Conservation (phyloP, 2,329 filamentous ascomycete genomes). For the Aureobasidium sp. region DNA sequence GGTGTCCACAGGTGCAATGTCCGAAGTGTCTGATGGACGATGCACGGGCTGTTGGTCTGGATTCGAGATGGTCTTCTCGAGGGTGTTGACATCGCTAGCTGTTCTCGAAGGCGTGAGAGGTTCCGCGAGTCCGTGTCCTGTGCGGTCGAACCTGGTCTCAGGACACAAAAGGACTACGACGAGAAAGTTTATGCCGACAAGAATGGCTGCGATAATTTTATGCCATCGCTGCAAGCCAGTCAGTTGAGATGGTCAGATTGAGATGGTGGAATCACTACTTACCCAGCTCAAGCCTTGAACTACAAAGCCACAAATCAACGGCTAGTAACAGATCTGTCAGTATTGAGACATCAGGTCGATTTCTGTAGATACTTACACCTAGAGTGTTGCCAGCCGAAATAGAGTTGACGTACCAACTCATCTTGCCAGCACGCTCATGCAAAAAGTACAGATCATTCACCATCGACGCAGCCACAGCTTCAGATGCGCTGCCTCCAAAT, state of each 20-base stretch:
- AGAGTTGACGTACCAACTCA: slow-evolving; percentile 35
- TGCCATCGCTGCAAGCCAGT: slow-evolving; percentile 28
- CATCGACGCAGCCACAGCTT: slow-evolving; percentile 37
- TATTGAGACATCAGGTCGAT: background rate
- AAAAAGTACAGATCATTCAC: slow-evolving; percentile 31
- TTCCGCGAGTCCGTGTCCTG: background rate
- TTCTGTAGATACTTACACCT: slow-evolving; percentile 18
- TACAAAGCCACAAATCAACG: slow-evolving; percentile 36
- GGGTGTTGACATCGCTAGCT: background rate
- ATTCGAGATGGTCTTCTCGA: slow-evolving; percentile 18
- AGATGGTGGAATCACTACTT: background rate
- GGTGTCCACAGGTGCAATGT: background rate
- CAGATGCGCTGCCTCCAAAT: slow-evolving; percentile 40
- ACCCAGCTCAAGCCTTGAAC: slow-evolving; percentile 33
- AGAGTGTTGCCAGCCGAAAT: slow-evolving; percentile 37
- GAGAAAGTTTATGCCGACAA: slow-evolving; percentile 30
- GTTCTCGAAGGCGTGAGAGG: background rate
- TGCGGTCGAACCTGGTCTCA: slow-evolving; percentile 33
- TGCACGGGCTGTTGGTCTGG: slow-evolving; percentile 17
- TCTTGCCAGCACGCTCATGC: slow-evolving; percentile 32
- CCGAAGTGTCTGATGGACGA: background rate
- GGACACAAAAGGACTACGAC: slow-evolving; percentile 32
- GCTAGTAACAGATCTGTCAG: slow-evolving; percentile 13
- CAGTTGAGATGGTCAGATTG: background rate
- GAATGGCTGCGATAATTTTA: slow-evolving; percentile 33